Percentiles rank a stretch among this genome's conserved stretches.
Evolutionary conservation across 345 rosid species (phyloP).

Genomic region (Brassica napus): Da-Ae NC_063451.1:38103001-38103500

Average conservation of each 20-base stretch:
- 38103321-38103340: slow-evolving; percentile 66
- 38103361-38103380: slow-evolving; percentile 95
- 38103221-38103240: slow-evolving; percentile 56
- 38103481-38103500: no score
- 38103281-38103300: slow-evolving; percentile 18
- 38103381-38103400: slow-evolving; percentile 21
- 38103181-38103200: slow-evolving; percentile 46
- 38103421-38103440: neutral
- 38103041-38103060: neutral
- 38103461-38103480: slow-evolving; percentile 57
- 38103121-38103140: slow-evolving; percentile 59
- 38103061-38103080: neutral
- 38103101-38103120: slow-evolving; percentile 48
- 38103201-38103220: slow-evolving; percentile 83
- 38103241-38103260: neutral
- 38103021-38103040: neutral
- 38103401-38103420: neutral
- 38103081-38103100: no score
- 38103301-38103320: slow-evolving; percentile 87
- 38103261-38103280: neutral
- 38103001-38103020: neutral
- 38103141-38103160: slow-evolving; percentile 69
- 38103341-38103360: slow-evolving; percentile 63
- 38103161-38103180: slow-evolving; percentile 72
- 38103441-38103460: neutral